Conservation (phyloP, 2,329 filamentous ascomycete species). For the Beauveria australis region DNA sequence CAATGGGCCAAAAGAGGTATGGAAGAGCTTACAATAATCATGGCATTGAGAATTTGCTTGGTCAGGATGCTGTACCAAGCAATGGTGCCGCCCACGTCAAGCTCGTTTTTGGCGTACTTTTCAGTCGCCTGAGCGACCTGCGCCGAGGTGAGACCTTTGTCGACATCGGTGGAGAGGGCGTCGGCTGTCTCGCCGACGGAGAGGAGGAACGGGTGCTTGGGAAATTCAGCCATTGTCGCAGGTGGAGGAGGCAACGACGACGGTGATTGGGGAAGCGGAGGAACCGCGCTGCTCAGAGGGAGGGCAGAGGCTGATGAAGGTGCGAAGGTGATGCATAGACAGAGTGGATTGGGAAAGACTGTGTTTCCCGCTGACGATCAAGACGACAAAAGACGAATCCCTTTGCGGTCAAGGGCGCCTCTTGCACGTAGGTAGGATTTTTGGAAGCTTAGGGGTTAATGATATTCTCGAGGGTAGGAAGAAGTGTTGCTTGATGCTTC, state of each 20-base stretch:
- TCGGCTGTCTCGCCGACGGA: constrained; percentile 53
- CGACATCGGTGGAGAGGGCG: constrained; percentile 53
- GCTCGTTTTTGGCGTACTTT: constrained; percentile 59
- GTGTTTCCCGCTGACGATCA: background rate
- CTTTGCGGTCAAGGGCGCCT: background rate
- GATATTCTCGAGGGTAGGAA: background rate
- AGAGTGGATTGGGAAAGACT: background rate
- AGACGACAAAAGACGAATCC: background rate
- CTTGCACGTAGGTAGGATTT: background rate
- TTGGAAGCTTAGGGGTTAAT: background rate
- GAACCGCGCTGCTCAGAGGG: constrained; percentile 14
- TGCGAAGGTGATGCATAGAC: constrained; percentile 17
- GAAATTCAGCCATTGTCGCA: constrained; percentile 33
- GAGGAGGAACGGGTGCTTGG: constrained; percentile 53
- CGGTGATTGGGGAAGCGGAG: background rate
- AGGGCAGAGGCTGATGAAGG: constrained; percentile 11
- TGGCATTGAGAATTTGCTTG: constrained; percentile 68
- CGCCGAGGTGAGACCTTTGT: constrained; percentile 55
- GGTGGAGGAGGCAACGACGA: constrained; percentile 5
- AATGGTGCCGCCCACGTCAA: constrained; percentile 60
- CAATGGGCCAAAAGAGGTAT: background rate
- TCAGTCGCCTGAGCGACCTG: constrained; percentile 52
- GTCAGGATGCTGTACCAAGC: constrained; percentile 64
- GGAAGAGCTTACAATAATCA: constrained; percentile 54
- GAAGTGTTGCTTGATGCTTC: background rate